phyloP scores from a whole-genome alignment of 768 basidiomycete species.

The Filobasidium floriforme region DNA sequence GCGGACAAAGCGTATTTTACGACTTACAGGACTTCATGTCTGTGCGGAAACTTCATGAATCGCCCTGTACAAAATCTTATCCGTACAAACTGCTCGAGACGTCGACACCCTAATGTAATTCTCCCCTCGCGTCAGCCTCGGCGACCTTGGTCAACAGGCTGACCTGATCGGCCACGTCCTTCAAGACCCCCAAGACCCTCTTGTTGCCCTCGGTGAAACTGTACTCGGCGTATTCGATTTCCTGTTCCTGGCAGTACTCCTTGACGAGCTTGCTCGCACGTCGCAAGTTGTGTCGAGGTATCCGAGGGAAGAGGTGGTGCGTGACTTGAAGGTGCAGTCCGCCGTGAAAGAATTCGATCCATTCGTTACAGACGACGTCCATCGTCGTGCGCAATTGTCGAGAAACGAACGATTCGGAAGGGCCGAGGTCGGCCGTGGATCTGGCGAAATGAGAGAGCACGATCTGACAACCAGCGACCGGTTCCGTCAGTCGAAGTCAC shows the following conservation, averaged over 20 bases:
- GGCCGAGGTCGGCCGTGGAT: slow-evolving; percentile 84
- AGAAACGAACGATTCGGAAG: slow-evolving; percentile 80
- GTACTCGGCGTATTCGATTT: slow-evolving; percentile 79
- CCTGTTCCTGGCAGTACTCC: slow-evolving; percentile 69
- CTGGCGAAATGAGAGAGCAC: slow-evolving; percentile 96
- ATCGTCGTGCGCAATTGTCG: slow-evolving; percentile 96
- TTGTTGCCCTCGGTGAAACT: slow-evolving; percentile 78
- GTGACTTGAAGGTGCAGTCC: slow-evolving; percentile 97
- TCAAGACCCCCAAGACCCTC: slow-evolving; percentile 73
- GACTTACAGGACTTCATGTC: too few species aligned
- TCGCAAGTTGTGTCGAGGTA: slow-evolving; percentile 86
- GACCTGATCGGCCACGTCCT: slow-evolving; percentile 78
- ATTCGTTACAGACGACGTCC: slow-evolving; percentile 79
- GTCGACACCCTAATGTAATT: slow-evolving; percentile 9
- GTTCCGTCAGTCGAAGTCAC: neutral
- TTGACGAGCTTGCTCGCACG: slow-evolving; percentile 77
- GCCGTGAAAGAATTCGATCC: slow-evolving; percentile 83
- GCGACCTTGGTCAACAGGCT: slow-evolving; percentile 75
- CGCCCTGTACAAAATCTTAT: too few species aligned
- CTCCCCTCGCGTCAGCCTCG: slow-evolving; percentile 53
- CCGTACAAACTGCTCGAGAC: too few species aligned
- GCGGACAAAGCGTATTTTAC: too few species aligned
- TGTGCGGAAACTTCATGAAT: too few species aligned
- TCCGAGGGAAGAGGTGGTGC: slow-evolving; percentile 90
- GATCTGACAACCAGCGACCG: slow-evolving; percentile 50